Percentiles rank a stretch among this genome's conserved stretches.
phyloP scores from a whole-genome alignment of 1,139 yeast genomes.

The Sugiyamaella novakii region DNA sequence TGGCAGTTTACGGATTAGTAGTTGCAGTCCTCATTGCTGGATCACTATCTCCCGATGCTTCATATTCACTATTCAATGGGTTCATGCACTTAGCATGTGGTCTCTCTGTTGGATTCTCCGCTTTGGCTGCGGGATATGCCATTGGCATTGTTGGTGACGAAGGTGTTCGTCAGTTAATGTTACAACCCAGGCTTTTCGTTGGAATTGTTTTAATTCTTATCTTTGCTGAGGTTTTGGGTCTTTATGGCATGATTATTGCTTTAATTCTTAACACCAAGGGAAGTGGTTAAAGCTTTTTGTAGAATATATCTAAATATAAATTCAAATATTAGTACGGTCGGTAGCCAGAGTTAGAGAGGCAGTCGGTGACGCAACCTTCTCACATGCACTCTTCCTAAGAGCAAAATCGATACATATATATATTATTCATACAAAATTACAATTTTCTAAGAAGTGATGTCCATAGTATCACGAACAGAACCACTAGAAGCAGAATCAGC shows the following conservation, averaged over 20 bases:
- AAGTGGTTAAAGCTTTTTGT: slow-evolving; percentile 48
- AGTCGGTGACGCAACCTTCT: too few species aligned
- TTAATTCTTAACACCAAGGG: slow-evolving; percentile 89
- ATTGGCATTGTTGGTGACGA: slow-evolving; percentile 99
- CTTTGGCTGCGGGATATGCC: slow-evolving; percentile 96
- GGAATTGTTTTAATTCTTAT: slow-evolving; percentile 75
- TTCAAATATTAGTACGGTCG: too few species aligned
- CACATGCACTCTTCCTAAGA: too few species aligned
- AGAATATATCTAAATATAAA: slow-evolving; percentile 2
- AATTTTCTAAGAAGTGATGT: neutral
- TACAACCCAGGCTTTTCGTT: slow-evolving; percentile 84
- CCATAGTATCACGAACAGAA: slow-evolving; percentile 5
- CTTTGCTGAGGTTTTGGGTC: slow-evolving; percentile 97
- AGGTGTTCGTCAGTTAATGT: slow-evolving; percentile 95
- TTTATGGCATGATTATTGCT: slow-evolving; percentile 90
- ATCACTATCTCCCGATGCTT: slow-evolving; percentile 72
- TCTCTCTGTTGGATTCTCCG: slow-evolving; percentile 90
- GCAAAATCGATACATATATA: too few species aligned
- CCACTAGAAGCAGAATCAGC: neutral
- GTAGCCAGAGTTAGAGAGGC: too few species aligned
- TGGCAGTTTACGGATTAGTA: slow-evolving; percentile 93
- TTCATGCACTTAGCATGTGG: slow-evolving; percentile 98
- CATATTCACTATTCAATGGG: slow-evolving; percentile 88
- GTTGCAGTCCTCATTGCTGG: slow-evolving; percentile 96
- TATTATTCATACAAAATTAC: too few species aligned